Evolutionary conservation across 1,284 basidiomycete species (phyloP).

Genomic region (Vanrija sp.): DNA sequence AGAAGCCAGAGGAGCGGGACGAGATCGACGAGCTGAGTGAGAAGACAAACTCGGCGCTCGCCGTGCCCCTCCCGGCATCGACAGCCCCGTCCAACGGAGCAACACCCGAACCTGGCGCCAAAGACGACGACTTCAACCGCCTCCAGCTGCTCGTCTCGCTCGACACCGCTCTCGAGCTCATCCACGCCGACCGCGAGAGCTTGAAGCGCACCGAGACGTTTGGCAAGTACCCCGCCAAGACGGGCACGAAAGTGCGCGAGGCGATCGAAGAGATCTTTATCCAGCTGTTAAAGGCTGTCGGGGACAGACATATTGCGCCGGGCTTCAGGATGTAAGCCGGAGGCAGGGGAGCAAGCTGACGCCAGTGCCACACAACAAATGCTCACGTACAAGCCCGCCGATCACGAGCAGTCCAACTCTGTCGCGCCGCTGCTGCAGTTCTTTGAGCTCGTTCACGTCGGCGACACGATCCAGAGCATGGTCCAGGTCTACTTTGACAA

Average conservation of each 20-base stretch:
- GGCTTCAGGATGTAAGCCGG: slow-evolving; percentile 73
- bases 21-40: slow-evolving; percentile 13
- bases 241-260: slow-evolving; percentile 73
- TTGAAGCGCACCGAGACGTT: slow-evolving; percentile 91
- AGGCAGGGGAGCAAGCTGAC: not conserved
- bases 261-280: slow-evolving; percentile 91
- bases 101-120: slow-evolving; percentile 17
- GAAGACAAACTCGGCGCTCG: not conserved
- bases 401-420: slow-evolving; percentile 68
- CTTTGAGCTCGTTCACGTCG: slow-evolving; percentile 94
- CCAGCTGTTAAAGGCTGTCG: slow-evolving; percentile 70
- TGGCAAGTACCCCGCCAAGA: slow-evolving; percentile 73
- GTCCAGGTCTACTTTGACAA: slow-evolving; percentile 97
- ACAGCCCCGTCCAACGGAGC: slow-evolving; percentile 1
- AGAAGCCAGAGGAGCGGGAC: slow-evolving; percentile 3
- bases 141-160: slow-evolving; percentile 86
- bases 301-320: slow-evolving; percentile 74
- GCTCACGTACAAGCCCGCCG: slow-evolving; percentile 77
- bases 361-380: slow-evolving; percentile 77
- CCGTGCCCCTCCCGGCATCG: not conserved
- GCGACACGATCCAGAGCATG: slow-evolving; percentile 96
- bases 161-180: slow-evolving; percentile 84
- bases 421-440: slow-evolving; percentile 93
- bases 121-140: slow-evolving; percentile 53
- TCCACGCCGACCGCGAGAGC: slow-evolving; percentile 84